phyloP scores from a whole-genome alignment of 768 basidiomycete genomes.

The Hortiboletus campestris region DNA sequence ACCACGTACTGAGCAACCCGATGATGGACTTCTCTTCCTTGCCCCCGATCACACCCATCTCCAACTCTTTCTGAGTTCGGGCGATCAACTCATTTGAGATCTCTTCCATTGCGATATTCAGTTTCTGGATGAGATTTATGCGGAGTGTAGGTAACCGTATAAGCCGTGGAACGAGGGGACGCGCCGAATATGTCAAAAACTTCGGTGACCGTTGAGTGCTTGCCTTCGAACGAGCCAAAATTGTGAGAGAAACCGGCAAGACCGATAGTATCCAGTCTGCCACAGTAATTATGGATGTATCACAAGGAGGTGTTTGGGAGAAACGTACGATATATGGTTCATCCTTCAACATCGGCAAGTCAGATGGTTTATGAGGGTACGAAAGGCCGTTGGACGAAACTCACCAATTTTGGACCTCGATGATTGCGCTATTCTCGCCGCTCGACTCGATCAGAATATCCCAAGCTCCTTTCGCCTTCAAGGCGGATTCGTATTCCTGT shows the following conservation, averaged over 20 bases:
- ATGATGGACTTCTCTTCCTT: slow-evolving; percentile 29
- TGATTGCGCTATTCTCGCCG: slow-evolving; percentile 22
- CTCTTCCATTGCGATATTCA: slow-evolving; percentile 36
- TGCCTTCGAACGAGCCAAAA: slow-evolving; percentile 53
- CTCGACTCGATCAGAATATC: slow-evolving; percentile 25
- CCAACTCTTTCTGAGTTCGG: slow-evolving; percentile 35
- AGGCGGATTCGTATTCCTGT: background rate
- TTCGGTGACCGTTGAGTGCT: slow-evolving; percentile 39
- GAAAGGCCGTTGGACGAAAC: background rate
- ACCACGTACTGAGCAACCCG: slow-evolving; percentile 23
- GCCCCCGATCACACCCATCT: slow-evolving; percentile 17
- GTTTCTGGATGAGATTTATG: slow-evolving; percentile 25
- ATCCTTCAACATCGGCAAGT: slow-evolving; percentile 21
- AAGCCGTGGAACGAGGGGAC: slow-evolving; percentile 19
- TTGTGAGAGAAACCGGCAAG: slow-evolving; percentile 62
- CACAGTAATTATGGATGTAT: no score
- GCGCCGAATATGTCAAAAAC: slow-evolving; percentile 38
- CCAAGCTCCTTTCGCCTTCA: slow-evolving; percentile 32
- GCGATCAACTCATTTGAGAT: slow-evolving; percentile 42
- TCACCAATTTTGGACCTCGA: slow-evolving; percentile 39
- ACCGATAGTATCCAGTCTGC: slow-evolving; percentile 55
- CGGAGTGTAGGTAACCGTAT: slow-evolving; percentile 38
- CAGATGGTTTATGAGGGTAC: background rate
- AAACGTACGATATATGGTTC: slow-evolving; percentile 34
- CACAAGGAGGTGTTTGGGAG: background rate